These are phyloP conservation scores for Wakefieldia striispora DNA, from an alignment of 768 basidiomycete genomes.

Conservation along the genomic window DNA sequence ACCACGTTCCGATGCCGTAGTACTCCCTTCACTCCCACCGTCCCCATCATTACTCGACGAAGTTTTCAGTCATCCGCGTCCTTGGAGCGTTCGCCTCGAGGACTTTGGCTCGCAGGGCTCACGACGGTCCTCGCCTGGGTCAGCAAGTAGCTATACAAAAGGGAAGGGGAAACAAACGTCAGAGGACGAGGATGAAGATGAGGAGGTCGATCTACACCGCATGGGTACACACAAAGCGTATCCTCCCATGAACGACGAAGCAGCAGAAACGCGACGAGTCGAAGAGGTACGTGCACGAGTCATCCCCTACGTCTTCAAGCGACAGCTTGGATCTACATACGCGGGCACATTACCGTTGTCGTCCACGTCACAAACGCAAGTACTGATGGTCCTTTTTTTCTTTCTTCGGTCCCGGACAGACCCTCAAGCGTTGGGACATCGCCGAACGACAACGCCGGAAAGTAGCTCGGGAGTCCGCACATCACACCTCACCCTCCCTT, in stretches of 20 bases:
- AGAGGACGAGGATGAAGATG: constrained; percentile 20
- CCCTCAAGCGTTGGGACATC: constrained; percentile 72
- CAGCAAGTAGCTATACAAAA: constrained; percentile 8
- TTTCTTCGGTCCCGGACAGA: constrained; percentile 41
- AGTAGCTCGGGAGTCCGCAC: constrained; percentile 58
- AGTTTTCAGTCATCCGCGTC: constrained; percentile 39
- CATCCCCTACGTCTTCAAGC: neutral
- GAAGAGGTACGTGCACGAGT: constrained; percentile 55
- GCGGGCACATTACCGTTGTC: no score
- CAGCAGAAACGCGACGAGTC: constrained; percentile 64
- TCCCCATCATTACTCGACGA: constrained; percentile 42
- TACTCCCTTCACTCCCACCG: constrained; percentile 35
- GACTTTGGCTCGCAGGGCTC: constrained; percentile 19
- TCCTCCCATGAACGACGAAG: constrained; percentile 66
- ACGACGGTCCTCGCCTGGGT: constrained; percentile 17
- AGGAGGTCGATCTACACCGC: constrained; percentile 25
- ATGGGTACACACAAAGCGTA: constrained; percentile 37
- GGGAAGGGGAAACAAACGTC: constrained; percentile 34
- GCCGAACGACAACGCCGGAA: constrained; percentile 76
- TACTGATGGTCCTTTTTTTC: constrained; percentile 1
- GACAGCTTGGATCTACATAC: no score
- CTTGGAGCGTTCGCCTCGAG: constrained; percentile 33
- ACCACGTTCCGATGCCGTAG: constrained; percentile 4
- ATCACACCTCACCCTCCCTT: constrained; percentile 39
- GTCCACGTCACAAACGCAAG: neutral